Conservation (phyloP, 2,329 filamentous ascomycete genomes). For the Fonsecaea nubica region DNA sequence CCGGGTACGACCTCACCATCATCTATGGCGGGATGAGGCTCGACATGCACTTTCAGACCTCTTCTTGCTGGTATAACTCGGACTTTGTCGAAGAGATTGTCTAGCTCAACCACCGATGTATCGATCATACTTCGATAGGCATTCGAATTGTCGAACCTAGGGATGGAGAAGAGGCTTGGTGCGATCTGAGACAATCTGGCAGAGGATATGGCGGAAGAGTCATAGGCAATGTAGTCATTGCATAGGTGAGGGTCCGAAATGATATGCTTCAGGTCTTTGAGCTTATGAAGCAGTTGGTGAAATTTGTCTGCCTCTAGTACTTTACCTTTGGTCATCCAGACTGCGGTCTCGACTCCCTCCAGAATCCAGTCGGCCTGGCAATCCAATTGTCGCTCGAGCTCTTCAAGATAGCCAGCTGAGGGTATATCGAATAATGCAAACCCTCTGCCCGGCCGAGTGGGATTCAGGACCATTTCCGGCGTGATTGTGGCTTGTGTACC, state of each 20-base stretch:
- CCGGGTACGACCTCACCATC: constrained; percentile 42
- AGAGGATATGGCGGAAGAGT: constrained; percentile 69
- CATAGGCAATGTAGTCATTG: constrained; percentile 75
- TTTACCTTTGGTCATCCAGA: constrained; percentile 80
- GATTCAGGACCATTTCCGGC: constrained; percentile 83
- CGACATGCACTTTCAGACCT: constrained; percentile 53
- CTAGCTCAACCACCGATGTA: not conserved
- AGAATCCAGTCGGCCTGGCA: constrained; percentile 61
- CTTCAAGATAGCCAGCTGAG: constrained; percentile 70
- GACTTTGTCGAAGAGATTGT: constrained; percentile 1
- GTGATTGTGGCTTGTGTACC: constrained; percentile 69
- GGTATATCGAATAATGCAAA: constrained; percentile 83
- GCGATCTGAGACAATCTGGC: constrained; percentile 76
- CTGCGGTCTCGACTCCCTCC: constrained; percentile 69
- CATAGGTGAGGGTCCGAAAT: constrained; percentile 76
- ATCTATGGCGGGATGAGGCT: constrained; percentile 53
- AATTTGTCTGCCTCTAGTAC: constrained; percentile 69
- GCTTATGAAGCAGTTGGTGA: constrained; percentile 71
- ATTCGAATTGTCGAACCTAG: constrained; percentile 65
- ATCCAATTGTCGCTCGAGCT: constrained; percentile 66
- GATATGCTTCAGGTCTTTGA: constrained; percentile 71
- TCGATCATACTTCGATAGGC: constrained; percentile 19
- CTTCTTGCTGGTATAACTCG: constrained; percentile 47
- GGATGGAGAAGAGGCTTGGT: constrained; percentile 73
- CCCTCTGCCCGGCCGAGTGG: constrained; percentile 70